Evolutionary conservation across 2,329 filamentous ascomycete species (phyloP), one percentile per base, ranked within the genome.

Genomic region (Penicillium italicum): DNA sequence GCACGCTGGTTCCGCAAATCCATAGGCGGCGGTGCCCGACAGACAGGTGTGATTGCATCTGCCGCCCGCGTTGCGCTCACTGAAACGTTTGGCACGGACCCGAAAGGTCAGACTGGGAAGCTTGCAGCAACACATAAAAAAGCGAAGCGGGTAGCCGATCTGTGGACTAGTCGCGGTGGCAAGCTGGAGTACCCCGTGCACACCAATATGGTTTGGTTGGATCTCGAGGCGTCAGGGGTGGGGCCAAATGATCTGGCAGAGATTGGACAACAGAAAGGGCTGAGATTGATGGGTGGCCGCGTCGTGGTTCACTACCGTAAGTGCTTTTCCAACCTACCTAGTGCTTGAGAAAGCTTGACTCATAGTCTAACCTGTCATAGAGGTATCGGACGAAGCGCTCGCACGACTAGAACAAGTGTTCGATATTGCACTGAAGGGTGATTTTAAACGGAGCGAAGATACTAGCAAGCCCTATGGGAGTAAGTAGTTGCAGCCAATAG

Each of bases 181-280:
- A 84, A 82, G 72, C 74, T 91, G 54, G 73, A 80, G 20, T 79
- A 86, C 56, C 87, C 88, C 0, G 86, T 89, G 1, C 86, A 96
- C 68, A 95, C 91, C n/a, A 96, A 96, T 74, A 95, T 96, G 89
- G 84, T 90, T 33, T 96, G 90, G 90, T 68, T 95, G 55, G 87
- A 95, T 70, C 76, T 94, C 16, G 81, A 84, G 30, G 80, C 80
- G 1, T 81, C 83, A 11, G 82, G 83, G 0, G 70, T 86, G 31
- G 74, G 77, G 3, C 69, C 69, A 5, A 78, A 81, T 49, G 77
- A 81, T 38, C 82, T 86, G 57, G 78, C 82, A 10, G 76, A 78
- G 54, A 71, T 82, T 36, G 85, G 79, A 2, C 73, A 81, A 58
- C 79, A 82, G 63, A 79, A 82, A 52, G 86, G 86, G 0, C 62